A percentile compares a stretch with the other conserved stretches of the same genome.
phyloP scores from a whole-genome alignment of 2,329 filamentous ascomycete genomes.

The Talaromyces sp. region DNA sequence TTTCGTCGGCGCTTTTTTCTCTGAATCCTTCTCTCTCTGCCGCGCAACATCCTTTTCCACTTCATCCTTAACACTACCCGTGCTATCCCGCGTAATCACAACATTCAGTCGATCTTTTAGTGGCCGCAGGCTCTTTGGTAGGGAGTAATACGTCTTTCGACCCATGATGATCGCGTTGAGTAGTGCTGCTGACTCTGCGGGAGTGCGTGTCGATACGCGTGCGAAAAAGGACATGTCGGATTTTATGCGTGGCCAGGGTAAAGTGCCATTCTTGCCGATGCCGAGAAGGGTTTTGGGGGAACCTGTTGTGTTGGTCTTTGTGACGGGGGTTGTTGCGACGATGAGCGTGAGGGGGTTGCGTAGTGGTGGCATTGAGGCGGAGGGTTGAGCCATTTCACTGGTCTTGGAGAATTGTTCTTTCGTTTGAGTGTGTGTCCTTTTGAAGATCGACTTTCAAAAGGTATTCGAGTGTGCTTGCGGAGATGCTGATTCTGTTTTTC shows the following conservation, averaged over 20 bases:
- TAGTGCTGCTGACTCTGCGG: conserved; percentile 14
- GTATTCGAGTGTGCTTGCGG: background rate
- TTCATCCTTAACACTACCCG: conserved; percentile 23
- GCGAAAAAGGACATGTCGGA: conserved; percentile 96
- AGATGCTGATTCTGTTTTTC: background rate
- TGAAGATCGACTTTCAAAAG: background rate
- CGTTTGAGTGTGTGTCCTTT: background rate
- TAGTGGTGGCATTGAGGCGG: background rate
- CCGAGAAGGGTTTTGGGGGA: conserved; percentile 77
- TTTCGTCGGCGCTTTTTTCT: conserved; percentile 6
- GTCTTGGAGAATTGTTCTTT: background rate
- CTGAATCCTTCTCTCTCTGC: conserved; percentile 18
- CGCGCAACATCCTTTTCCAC: conserved; percentile 32
- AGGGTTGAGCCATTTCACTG: background rate
- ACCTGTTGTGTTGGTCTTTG: conserved; percentile 38
- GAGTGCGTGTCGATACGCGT: conserved; percentile 68
- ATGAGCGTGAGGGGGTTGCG: conserved; percentile 68
- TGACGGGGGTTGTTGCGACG: conserved; percentile 71
- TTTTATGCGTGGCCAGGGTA: conserved; percentile 86
- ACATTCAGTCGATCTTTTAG: conserved; percentile 77
- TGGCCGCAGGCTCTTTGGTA: conserved; percentile 73
- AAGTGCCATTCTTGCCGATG: conserved; percentile 71
- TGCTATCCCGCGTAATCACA: conserved; percentile 59
- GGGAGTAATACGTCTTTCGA: conserved; percentile 91
- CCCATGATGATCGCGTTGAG: conserved; percentile 89